Percentiles rank a stretch among this genome's conserved stretches.
Conservation (phyloP, 106 monocot genomes). For the Apostasia ramifera region DNA sequence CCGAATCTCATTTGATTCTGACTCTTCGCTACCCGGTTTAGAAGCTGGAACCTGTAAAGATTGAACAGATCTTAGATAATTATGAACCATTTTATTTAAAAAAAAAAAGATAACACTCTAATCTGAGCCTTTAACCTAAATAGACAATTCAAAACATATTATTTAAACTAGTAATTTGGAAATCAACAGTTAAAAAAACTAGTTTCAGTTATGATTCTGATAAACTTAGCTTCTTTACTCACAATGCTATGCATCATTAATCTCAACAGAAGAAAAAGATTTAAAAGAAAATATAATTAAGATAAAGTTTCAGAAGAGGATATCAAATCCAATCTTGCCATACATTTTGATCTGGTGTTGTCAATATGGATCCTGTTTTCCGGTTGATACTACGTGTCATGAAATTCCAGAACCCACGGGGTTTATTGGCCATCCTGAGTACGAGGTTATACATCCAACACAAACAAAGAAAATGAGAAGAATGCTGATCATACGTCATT, state of each 20-base stretch:
- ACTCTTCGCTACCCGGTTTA: slow-evolving; percentile 21
- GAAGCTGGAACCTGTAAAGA: slow-evolving; percentile 15
- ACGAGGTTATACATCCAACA: slow-evolving; percentile 8
- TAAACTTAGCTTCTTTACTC: too few species aligned
- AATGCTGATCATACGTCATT: not conserved
- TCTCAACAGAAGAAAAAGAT: too few species aligned
- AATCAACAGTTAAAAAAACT: too few species aligned
- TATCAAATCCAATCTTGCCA: not conserved
- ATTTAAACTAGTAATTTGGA: too few species aligned
- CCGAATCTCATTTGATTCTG: slow-evolving; percentile 49
- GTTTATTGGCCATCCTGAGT: slow-evolving; percentile 30
- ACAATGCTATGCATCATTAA: too few species aligned
- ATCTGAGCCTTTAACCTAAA: too few species aligned
- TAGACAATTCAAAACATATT: too few species aligned
- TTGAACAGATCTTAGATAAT: not conserved
- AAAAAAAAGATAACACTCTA: too few species aligned
- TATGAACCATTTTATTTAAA: too few species aligned
- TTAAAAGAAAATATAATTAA: not conserved
- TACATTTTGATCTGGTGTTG: slow-evolving; percentile 39
- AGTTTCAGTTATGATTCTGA: too few species aligned
- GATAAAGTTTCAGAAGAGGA: not conserved
- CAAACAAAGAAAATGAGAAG: not conserved
- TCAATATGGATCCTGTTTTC: slow-evolving; percentile 20
- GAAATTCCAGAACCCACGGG: slow-evolving; percentile 67
- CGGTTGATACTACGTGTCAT: slow-evolving; percentile 43